Conservation (phyloP, 2,329 filamentous ascomycete species). For the Podosphaera leucotricha region DNA sequence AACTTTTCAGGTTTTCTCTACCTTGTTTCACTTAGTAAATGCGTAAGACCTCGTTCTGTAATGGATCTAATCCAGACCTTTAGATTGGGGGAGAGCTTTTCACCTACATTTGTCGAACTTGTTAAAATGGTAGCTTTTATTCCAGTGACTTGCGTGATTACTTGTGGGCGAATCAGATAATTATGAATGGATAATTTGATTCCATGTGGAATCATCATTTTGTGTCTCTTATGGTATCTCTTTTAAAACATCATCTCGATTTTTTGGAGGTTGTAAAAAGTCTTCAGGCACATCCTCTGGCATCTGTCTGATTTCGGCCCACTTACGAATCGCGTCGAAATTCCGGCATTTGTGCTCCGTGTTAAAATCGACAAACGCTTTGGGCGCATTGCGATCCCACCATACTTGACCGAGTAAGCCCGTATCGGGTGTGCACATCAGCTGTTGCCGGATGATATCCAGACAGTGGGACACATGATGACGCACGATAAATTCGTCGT, state of each 20-base stretch:
- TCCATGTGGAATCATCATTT: no score
- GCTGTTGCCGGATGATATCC: slow-evolving; percentile 28
- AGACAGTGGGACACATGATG: slow-evolving; percentile 30
- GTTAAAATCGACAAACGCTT: slow-evolving; percentile 28
- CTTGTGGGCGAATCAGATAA: no score
- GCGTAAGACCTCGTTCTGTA: no score
- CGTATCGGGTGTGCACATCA: slow-evolving; percentile 30
- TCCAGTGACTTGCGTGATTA: no score
- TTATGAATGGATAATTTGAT: no score
- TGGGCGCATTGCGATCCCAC: slow-evolving; percentile 21
- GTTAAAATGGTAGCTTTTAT: no score
- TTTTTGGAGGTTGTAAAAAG: slow-evolving; percentile 10
- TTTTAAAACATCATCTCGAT: slow-evolving; percentile 8
- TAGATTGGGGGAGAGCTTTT: no score
- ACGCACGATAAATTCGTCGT: slow-evolving; percentile 23
- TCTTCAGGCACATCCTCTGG: slow-evolving; percentile 9
- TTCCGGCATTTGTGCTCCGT: slow-evolving; percentile 28
- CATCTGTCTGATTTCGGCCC: slow-evolving; percentile 26
- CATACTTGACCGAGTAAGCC: slow-evolving; percentile 30
- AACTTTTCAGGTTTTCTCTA: no score
- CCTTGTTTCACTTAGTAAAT: no score
- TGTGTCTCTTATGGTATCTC: slow-evolving; percentile 10
- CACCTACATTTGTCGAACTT: no score
- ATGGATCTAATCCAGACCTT: no score
- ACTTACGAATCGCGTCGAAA: slow-evolving; percentile 26